These are phyloP conservation scores for Phialophora chinensis DNA, from an alignment of 2,329 filamentous ascomycete species.

Conservation along the genomic window DNA sequence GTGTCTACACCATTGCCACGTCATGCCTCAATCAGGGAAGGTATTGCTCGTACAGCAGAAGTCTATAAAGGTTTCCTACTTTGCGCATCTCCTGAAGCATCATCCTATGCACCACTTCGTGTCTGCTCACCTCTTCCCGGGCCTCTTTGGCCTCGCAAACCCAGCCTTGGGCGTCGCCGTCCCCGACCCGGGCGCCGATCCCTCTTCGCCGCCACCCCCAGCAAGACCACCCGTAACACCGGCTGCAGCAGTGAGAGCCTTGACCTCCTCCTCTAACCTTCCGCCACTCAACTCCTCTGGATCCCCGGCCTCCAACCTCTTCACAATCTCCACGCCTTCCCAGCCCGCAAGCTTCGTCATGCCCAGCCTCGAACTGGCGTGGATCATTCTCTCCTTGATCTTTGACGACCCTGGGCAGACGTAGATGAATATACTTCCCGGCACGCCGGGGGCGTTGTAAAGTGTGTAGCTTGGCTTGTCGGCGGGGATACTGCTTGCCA, in stretches of 20 bases:
- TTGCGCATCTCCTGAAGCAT: neutral
- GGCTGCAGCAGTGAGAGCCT: constrained; percentile 8
- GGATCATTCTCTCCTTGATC: constrained; percentile 71
- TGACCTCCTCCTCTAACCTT: constrained; percentile 60
- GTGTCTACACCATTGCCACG: neutral
- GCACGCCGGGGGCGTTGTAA: constrained; percentile 47
- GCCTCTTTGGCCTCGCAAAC: constrained; percentile 69
- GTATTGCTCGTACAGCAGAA: neutral
- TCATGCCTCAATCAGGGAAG: neutral
- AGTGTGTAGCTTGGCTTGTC: constrained; percentile 66
- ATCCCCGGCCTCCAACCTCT: constrained; percentile 66
- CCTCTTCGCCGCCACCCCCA: constrained; percentile 20
- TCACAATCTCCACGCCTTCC: constrained; percentile 62
- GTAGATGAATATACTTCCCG: constrained; percentile 65
- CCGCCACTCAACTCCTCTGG: constrained; percentile 63
- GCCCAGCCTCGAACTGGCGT: constrained; percentile 63
- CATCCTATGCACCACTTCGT: neutral
- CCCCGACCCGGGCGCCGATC: constrained; percentile 46
- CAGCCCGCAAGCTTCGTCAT: constrained; percentile 61
- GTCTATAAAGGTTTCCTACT: neutral
- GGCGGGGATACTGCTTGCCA: constrained; percentile 57
- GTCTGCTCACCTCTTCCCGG: constrained; percentile 51
- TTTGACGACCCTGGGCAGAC: constrained; percentile 66
- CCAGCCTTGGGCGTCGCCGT: constrained; percentile 56
- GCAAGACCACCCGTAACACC: constrained; percentile 21